Base-by-base conservation (phyloP, 1,284 basidiomycete species). In the Pseudozyma flocculosa region DNA sequence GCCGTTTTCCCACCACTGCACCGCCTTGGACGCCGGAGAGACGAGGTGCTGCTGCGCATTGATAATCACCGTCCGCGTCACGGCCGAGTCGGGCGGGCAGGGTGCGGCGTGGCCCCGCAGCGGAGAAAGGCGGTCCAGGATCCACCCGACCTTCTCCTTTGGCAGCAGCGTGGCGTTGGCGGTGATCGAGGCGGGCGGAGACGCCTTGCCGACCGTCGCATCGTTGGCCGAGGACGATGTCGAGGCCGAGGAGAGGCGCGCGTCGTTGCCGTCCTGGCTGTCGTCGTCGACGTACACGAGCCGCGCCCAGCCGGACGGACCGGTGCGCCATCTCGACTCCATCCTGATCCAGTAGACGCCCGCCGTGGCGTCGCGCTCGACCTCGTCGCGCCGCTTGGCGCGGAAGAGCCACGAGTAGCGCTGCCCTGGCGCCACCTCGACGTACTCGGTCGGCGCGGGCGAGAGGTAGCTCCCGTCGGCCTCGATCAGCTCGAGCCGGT, bases 381-480 rank as follows among this genome's bases (percentile, higher is more conserved):
- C 57, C 19, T 69, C 26, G 2, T 24, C 21, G 3, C 32, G 10
- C 1, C 23, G 29, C 34, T 61, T 67, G 13, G 49, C 45, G 4
- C 34, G 40, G 23, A 63, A 50, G 13, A 74, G 52, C 14, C 46
- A 53, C 3, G 61, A 66, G 50, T 74, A 73, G 0, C 73, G 48
- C 40, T 76, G 72, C 5, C 73, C 73, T 0, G 64, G 38, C 0
- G 54, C 49, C 13, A 71, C 15, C 49, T 75, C 70, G 18, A 72
- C 45, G 9, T 48, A 45, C 21, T 54, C 43, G 2, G 60, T 48
- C 14, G 50, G 26, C 1, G 58, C 13, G 0, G 55, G 23, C 21
- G 67, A 41, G 10, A 74, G 36, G 26, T 73, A 68, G 9, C 52
- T 45, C 0, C 66, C 70, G 24, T 76, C 73, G 11, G 58, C 73